Percentiles rank a stretch among this genome's conserved stretches.
Conservation (phyloP, 306 rosid species). For the Castanea sativa region DNA sequence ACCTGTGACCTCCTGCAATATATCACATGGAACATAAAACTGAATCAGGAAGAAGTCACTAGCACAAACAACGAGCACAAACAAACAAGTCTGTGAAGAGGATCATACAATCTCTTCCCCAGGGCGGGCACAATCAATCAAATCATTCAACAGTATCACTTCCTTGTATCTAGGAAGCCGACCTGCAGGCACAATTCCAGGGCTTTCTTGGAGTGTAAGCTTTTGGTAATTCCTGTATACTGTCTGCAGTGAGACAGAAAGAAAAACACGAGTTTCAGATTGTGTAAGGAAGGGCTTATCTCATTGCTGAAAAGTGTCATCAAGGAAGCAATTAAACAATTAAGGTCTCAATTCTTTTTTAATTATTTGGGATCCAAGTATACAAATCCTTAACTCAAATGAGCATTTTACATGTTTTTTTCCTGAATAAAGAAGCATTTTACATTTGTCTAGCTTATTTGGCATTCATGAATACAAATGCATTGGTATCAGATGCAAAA, state of each 20-base stretch:
- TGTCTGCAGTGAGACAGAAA: conserved; percentile 54
- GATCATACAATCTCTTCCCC: conserved; percentile 91
- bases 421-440: not conserved
- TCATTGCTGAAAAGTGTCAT: not conserved
- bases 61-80: conserved; percentile 9
- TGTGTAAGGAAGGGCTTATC: not conserved
- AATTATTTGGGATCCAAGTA: not conserved
- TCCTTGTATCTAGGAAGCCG: conserved; percentile 98
- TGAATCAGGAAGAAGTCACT: conserved; percentile 21
- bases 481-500: not conserved
- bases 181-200: conserved; percentile 98
- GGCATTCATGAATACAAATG: not conserved
- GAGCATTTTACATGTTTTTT: not conserved
- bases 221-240: conserved; percentile 93
- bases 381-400: not conserved
- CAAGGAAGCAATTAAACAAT: not conserved
- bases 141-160: conserved; percentile 90
- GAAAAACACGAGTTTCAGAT: not conserved
- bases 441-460: not conserved
- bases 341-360: not conserved
- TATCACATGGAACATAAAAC: conserved; percentile 13
- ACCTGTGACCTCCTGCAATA: conserved; percentile 93
- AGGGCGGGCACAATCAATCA: conserved; percentile 98
- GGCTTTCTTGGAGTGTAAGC: conserved; percentile 98
- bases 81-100: conserved; percentile 21